Base-by-base conservation (phyloP, 768 basidiomycete species). In the Boletus edulis region DNA sequence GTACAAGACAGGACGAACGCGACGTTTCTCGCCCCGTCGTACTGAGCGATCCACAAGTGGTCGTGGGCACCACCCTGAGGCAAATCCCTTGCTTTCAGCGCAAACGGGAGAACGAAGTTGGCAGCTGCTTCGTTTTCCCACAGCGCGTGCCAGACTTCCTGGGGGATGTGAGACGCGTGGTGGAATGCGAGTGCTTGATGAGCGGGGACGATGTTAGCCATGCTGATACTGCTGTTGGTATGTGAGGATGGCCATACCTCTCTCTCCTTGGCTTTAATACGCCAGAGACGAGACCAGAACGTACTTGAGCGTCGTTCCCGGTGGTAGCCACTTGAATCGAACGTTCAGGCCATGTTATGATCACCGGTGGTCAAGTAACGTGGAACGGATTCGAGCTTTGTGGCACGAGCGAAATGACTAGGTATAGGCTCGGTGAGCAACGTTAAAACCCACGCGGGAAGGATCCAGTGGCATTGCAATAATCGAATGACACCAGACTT, bases 81-180 rank as follows among this genome's bases (percentile, higher is more conserved):
- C 18, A 48, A 48, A 10, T 40, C 7, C 22, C 37, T 47, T 27
- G 67, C 59, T 51, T 72, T 74, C 38, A 49, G 55, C 4, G 75
- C 76, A 38, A 72, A 72, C 0, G 80, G 69, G 18, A 72, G 65
- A 32, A 80, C 64, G 47, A 76, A 60, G 46, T 80, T 80, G 4
- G 77, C 70, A 11, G 63, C 45, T 0, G 59, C 62, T 32, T 77
- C 70, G 12, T 71, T 52, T 4, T 47, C 50, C 0, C n/a, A 40
- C 18, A 80, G 54, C 2, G 64, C 60, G 1, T 48, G 35, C 69
- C 70, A 72, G 12, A 75, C 72, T 0, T 55, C 31, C 1, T 43
- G 6, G 0, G 58, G 34, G 14, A 78, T 42, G 11, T 58, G 51
- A 1, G 42, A 22, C 5, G 60, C 57, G 10, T 42, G 31, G n/a